Evolutionary conservation across 768 basidiomycete species (phyloP), one percentile per base, ranked within the genome.

Genomic region (Jaapia argillacea): DNA sequence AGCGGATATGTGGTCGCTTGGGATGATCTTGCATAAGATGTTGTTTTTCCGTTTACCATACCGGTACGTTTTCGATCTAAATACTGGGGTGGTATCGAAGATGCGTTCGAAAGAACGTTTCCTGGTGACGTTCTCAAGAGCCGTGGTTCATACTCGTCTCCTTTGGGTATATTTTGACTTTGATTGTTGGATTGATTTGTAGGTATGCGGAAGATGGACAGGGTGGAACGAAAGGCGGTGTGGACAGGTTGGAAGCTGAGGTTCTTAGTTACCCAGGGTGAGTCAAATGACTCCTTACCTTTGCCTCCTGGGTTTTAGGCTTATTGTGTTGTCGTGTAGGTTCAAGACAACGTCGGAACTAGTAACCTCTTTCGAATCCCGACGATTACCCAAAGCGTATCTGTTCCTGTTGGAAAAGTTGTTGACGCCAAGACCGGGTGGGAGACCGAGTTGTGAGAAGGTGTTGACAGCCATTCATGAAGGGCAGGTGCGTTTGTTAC

Each of bases 1-100:
- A 55, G 76, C 86, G 3, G 93, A 98, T 57, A 91, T 96, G 81
- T 98, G 94, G 93, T 89, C 88, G 4, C 70, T 98, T 13, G 93
- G 93, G 49, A 91, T 98, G 85, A 88, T 98, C 44, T 70, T 98
- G 14, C 81, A 97, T 67, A 93, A 91, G 54, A 71, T 98, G 48
- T 64, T 94, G 1, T 98, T 96, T 65, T 91, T 97, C 64, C 76
- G 77, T 25, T 62, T 94, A 16, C 93, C 94, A 0, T 97, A 91
- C 55, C 72, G 69, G 14, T 79, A 88, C 50, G 80, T 84, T 1
- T 67, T 79, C 1, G 72, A 72, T 77, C 75, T 43, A n/a, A n/a
- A n/a, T n/a, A n/a, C n/a, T n/a, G n/a, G 72, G 67, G 0, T 6
- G 18, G 44, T 21, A 66, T 70, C 38, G 70, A 65, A 2, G 62